Conservation (phyloP, 2,329 filamentous ascomycete species). For the Fusarium denticulatum region DNA sequence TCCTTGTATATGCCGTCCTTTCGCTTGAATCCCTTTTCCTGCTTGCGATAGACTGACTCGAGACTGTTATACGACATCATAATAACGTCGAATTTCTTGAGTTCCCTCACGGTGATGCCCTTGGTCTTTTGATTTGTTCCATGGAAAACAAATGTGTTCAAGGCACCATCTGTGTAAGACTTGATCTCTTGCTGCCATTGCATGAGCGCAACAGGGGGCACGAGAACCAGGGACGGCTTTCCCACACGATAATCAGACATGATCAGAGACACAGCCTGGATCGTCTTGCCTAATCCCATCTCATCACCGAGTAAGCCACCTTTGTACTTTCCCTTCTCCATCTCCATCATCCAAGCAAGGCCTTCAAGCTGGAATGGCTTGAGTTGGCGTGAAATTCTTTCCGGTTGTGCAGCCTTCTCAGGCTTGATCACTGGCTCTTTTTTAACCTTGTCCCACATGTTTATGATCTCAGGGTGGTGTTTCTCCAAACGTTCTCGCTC, state of each 20-base stretch:
- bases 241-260: conserved; percentile 96
- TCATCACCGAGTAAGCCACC: conserved; percentile 95
- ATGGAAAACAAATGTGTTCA: conserved; percentile 92
- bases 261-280: conserved; percentile 95
- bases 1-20: conserved; percentile 85
- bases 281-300: conserved; percentile 99
- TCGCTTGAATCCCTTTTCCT: conserved; percentile 88
- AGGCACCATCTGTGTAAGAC: conserved; percentile 83
- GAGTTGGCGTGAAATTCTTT: conserved; percentile 80
- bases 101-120: conserved; percentile 75
- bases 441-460: conserved; percentile 86
- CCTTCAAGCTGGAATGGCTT: conserved; percentile 96
- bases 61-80: conserved; percentile 96
- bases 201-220: conserved; percentile 93
- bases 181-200: conserved; percentile 90
- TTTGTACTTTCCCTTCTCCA: conserved; percentile 86
- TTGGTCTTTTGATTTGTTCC: conserved; percentile 87
- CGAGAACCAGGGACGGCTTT: conserved; percentile 84
- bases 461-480: conserved; percentile 80
- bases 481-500: conserved; percentile 75
- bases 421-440: conserved; percentile 72
- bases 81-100: conserved; percentile 89
- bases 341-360: conserved; percentile 90
- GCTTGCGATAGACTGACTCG: conserved; percentile 91
- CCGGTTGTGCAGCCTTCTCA: conserved; percentile 61